Conservation (phyloP, 495 filamentous ascomycete genomes). For the Daldinia childiae region DNA sequence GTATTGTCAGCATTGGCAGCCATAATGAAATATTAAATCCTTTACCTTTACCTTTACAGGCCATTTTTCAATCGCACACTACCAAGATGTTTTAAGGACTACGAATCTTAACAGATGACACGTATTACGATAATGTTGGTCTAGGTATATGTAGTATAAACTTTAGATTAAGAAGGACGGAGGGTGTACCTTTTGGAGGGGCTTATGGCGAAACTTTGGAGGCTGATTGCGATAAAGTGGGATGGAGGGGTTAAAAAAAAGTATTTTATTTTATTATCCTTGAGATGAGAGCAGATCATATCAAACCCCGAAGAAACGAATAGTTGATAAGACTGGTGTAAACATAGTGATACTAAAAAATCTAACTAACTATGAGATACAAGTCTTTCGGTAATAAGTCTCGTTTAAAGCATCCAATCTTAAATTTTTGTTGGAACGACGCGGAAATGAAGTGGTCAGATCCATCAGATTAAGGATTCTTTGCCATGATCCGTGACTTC, state of each 20-base stretch:
- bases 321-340: not conserved
- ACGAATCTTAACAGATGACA: not conserved
- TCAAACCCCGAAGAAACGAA: not conserved
- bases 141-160: constrained; percentile 6
- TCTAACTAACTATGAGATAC: not conserved
- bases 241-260: constrained; percentile 7
- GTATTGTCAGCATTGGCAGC: constrained; percentile 30
- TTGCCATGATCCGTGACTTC: constrained; percentile 10
- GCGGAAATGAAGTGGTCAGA: constrained; percentile 12
- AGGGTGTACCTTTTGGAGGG: not conserved
- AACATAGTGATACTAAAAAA: not conserved
- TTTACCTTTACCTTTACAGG: too few relatives aligned
- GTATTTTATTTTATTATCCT: not conserved
- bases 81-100: not conserved
- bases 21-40: not conserved
- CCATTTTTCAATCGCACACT: constrained; percentile 3
- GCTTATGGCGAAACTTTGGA: constrained; percentile 20
- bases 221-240: constrained; percentile 20
- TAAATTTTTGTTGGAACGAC: constrained; percentile 12
- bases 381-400: constrained; percentile 1
- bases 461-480: constrained; percentile 18
- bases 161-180: not conserved
- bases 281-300: not conserved
- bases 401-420: constrained; percentile 19
- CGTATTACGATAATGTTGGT: constrained; percentile 18